A percentile compares a stretch with the other conserved stretches of the same genome.
Evolutionary conservation across 2,329 filamentous ascomycete genomes (phyloP).

Genomic region (Neofusicoccum umdonicola): DNA sequence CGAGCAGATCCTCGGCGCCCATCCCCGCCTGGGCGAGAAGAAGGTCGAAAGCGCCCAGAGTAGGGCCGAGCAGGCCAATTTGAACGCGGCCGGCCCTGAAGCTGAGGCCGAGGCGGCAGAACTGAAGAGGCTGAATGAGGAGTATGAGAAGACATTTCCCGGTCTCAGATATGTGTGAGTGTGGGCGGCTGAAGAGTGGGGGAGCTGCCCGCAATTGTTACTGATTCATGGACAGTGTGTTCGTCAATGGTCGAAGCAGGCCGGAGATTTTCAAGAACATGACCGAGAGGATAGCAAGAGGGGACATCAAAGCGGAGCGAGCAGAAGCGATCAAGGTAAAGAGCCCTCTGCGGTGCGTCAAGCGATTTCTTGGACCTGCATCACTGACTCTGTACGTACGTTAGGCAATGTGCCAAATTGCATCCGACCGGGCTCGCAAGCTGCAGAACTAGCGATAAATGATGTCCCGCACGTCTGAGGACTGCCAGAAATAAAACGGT

Average conservation of each 20-base stretch:
- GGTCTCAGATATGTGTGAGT: slow-evolving; percentile 75
- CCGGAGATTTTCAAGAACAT: slow-evolving; percentile 79
- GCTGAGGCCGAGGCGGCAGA: slow-evolving; percentile 53
- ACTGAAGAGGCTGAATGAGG: slow-evolving; percentile 64
- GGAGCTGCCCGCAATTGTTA: background rate
- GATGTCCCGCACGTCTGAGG: background rate
- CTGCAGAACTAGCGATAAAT: slow-evolving; percentile 33
- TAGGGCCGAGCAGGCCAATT: slow-evolving; percentile 74
- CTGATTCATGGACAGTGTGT: slow-evolving; percentile 56
- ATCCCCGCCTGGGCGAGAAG: slow-evolving; percentile 79
- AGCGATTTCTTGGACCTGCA: background rate
- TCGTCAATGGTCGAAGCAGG: slow-evolving; percentile 78
- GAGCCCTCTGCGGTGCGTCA: background rate
- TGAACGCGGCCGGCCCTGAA: slow-evolving; percentile 51
- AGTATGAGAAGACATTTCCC: slow-evolving; percentile 79
- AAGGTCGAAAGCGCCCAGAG: slow-evolving; percentile 81
- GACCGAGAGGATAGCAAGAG: slow-evolving; percentile 67
- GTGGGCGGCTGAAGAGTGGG: background rate
- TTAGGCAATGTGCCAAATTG: slow-evolving; percentile 90
- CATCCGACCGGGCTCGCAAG: slow-evolving; percentile 72
- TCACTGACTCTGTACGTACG: slow-evolving; percentile 21
- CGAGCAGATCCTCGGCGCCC: slow-evolving; percentile 71
- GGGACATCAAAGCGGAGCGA: slow-evolving; percentile 66
- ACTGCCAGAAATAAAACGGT: background rate
- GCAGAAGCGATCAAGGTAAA: slow-evolving; percentile 69